phyloP scores from a whole-genome alignment of 2,329 filamentous ascomycete species.

The Didymella pomorum region DNA sequence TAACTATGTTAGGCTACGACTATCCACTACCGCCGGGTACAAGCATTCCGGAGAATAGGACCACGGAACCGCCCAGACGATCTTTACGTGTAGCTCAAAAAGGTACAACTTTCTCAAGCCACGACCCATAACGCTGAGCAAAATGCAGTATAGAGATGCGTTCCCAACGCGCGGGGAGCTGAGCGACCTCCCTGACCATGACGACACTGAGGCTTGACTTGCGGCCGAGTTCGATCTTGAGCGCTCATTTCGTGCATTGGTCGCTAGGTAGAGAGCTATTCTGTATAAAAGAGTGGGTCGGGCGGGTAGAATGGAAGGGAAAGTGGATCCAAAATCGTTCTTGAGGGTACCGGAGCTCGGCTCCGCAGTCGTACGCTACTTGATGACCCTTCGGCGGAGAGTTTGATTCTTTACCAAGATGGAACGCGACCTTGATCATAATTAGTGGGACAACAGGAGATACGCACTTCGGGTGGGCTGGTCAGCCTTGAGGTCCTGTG shows the following conservation, averaged over 20 bases:
- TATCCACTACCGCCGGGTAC: constrained; percentile 4
- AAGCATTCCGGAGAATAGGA: constrained; percentile 8
- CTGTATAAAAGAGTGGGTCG: neutral
- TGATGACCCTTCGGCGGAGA: neutral
- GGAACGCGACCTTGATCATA: neutral
- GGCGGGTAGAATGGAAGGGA: neutral
- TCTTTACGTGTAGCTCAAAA: neutral
- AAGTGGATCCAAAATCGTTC: neutral
- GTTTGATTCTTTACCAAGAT: neutral
- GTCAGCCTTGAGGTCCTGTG: neutral
- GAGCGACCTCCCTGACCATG: neutral
- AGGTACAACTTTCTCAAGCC: constrained; percentile 7
- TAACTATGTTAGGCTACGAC: constrained; percentile 4
- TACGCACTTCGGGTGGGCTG: neutral
- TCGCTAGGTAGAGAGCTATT: neutral
- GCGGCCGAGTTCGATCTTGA: neutral
- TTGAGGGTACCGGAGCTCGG: neutral
- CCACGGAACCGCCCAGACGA: constrained; percentile 1
- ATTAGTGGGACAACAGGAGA: neutral
- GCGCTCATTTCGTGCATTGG: neutral
- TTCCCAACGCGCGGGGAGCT: neutral
- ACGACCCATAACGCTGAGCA: constrained; percentile 6
- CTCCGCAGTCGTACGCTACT: neutral
- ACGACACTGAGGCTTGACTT: neutral
- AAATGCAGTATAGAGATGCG: neutral